These are phyloP conservation scores for Sphaceloma murrayae DNA, from an alignment of 2,329 filamentous ascomycete genomes.

Conservation along the genomic window DNA sequence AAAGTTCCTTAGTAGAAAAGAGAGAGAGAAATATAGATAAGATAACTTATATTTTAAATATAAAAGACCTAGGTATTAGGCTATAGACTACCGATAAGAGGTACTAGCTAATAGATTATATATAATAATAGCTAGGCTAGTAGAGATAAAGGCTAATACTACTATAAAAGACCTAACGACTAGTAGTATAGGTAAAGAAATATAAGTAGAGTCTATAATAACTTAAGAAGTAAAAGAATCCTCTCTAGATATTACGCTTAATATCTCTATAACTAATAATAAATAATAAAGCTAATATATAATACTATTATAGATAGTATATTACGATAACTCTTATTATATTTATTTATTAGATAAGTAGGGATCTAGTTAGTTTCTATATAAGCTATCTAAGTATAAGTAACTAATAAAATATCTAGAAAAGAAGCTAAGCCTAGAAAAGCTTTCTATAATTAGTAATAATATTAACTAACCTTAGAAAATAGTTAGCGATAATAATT, in stretches of 20 bases:
- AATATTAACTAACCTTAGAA: not conserved
- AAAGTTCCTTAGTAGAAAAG: not conserved
- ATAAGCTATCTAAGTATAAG: not conserved
- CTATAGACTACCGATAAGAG: not conserved
- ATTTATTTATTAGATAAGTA: not conserved
- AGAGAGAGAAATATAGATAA: conserved; percentile 1
- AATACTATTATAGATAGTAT: not conserved
- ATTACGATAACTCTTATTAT: not conserved
- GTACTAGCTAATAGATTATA: not conserved
- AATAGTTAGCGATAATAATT: not conserved
- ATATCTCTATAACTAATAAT: not conserved
- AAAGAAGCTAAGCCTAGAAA: not conserved
- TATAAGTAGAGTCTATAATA: not conserved
- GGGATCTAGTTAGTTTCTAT: not conserved
- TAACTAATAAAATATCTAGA: not conserved
- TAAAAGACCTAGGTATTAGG: conserved; percentile 1
- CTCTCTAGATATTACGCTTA: not conserved
- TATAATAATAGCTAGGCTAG: conserved; percentile 4
- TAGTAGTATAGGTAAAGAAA: not conserved
- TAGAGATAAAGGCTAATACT: conserved; percentile 5
- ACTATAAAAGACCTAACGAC: conserved; percentile 1
- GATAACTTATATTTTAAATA: conserved; percentile 4
- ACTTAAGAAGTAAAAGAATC: not conserved
- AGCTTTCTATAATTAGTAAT: not conserved
- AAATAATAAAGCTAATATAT: not conserved